Evolutionary conservation across 2,329 filamentous ascomycete species (phyloP).

Genomic region (Diaporthe citriasiana): DNA sequence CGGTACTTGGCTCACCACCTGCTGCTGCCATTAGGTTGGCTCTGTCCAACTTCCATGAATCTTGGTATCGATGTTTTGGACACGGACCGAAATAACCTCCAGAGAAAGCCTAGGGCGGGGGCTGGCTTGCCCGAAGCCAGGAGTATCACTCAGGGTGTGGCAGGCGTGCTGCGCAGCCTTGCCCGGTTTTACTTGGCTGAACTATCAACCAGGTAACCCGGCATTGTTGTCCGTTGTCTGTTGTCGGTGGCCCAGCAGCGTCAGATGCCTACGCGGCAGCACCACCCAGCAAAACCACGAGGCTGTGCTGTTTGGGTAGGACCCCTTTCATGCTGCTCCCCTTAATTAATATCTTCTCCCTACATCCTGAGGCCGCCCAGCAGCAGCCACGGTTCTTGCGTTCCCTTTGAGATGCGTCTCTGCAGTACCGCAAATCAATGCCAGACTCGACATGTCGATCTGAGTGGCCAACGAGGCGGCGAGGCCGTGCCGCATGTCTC

Average conservation of each 20-base stretch:
- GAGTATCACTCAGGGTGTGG: slow-evolving; percentile 38
- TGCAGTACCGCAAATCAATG: slow-evolving; percentile 24
- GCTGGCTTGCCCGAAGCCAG: slow-evolving; percentile 28
- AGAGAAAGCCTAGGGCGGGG: slow-evolving; percentile 6
- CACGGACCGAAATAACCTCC: slow-evolving; percentile 34
- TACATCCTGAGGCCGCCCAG: slow-evolving; percentile 23
- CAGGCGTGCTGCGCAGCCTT: slow-evolving; percentile 41
- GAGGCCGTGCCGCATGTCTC: slow-evolving; percentile 32
- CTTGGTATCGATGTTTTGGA: slow-evolving; percentile 21
- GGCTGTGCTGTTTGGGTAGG: slow-evolving; percentile 32
- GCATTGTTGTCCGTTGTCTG: slow-evolving; percentile 9
- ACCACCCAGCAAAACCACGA: slow-evolving; percentile 7
- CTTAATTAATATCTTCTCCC: slow-evolving; percentile 31
- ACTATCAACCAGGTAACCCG: slow-evolving; percentile 38
- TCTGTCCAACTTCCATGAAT: not conserved
- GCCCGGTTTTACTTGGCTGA: slow-evolving; percentile 36
- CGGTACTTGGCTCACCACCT: slow-evolving; percentile 11
- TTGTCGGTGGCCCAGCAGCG: slow-evolving; percentile 12
- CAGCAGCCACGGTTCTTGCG: slow-evolving; percentile 14
- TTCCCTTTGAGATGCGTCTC: slow-evolving; percentile 7
- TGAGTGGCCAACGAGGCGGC: slow-evolving; percentile 26
- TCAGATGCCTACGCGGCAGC: slow-evolving; percentile 31
- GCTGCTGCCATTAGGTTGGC: slow-evolving; percentile 13
- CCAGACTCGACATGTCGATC: slow-evolving; percentile 32
- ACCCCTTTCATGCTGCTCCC: slow-evolving; percentile 29